Percentiles rank a stretch among this genome's conserved stretches.
Conservation (phyloP, 2,329 filamentous ascomycete species). For the Emericellopsis atlantica region DNA sequence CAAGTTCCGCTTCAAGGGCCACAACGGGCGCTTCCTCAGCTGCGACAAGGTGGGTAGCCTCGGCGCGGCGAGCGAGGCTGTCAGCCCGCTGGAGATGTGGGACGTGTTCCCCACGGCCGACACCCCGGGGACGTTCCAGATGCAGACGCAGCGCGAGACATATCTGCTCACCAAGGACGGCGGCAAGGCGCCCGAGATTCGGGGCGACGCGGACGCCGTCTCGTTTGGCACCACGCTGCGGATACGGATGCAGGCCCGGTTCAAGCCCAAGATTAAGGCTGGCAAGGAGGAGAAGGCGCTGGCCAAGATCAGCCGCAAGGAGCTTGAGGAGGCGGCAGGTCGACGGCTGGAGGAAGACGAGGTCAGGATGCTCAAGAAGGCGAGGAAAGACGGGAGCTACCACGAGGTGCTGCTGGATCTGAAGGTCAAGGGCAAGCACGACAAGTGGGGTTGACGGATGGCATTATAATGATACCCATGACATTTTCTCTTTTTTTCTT, state of each 20-base stretch:
- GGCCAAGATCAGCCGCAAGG: conserved; percentile 75
- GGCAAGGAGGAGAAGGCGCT: conserved; percentile 72
- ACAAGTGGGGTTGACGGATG: conserved; percentile 48
- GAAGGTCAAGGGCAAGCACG: conserved; percentile 86
- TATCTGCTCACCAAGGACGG: conserved; percentile 53
- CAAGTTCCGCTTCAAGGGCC: conserved; percentile 73
- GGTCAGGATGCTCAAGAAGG: conserved; percentile 69
- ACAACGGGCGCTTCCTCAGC: conserved; percentile 78
- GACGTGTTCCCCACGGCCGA: conserved; percentile 50
- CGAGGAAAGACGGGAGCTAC: conserved; percentile 76
- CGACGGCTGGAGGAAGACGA: conserved; percentile 72
- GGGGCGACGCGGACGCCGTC: conserved; percentile 60
- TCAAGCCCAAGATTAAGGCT: conserved; percentile 73
- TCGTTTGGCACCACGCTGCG: conserved; percentile 61
- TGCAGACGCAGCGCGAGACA: conserved; percentile 61
- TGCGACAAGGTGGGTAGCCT: conserved; percentile 76
- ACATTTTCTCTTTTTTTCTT: neutral
- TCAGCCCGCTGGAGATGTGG: conserved; percentile 77
- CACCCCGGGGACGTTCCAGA: conserved; percentile 57
- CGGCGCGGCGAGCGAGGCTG: conserved; percentile 65
- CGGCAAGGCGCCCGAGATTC: conserved; percentile 41
- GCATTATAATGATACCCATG: conserved; percentile 3
- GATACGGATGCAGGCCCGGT: conserved; percentile 88
- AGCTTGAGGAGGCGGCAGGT: conserved; percentile 73
- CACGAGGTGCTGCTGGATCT: conserved; percentile 78